Evolutionary conservation across 805 yeast genomes (phyloP).

Genomic region (Isabelozyma gotoi): DNA sequence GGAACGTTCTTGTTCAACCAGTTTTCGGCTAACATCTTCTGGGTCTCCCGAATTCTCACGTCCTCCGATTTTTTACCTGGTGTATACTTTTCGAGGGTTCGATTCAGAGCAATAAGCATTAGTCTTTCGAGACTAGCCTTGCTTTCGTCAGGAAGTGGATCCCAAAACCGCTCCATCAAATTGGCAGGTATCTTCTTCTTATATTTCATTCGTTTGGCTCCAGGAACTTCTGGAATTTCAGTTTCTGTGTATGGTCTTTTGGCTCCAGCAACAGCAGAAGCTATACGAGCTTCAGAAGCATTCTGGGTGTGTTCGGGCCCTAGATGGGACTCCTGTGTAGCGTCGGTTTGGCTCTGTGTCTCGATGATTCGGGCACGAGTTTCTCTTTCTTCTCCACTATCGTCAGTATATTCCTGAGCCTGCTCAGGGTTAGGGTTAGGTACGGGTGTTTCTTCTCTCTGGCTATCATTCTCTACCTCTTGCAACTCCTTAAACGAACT

Average conservation of each 20-base stretch:
- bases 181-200: slow-evolving; percentile 20
- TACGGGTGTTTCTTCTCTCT: neutral
- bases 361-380: neutral
- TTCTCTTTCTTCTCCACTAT: neutral
- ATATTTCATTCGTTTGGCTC: slow-evolving; percentile 1
- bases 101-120: slow-evolving; percentile 23
- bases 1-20: slow-evolving; percentile 21
- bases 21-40: slow-evolving; percentile 16
- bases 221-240: neutral
- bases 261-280: too few species aligned
- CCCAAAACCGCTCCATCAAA: slow-evolving; percentile 30
- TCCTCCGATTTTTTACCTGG: slow-evolving; percentile 3
- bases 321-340: too few species aligned
- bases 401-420: neutral
- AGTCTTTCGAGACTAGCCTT: slow-evolving; percentile 19
- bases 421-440: neutral
- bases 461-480: neutral
- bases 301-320: too few species aligned
- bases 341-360: neutral
- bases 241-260: neutral
- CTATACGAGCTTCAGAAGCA: too few species aligned
- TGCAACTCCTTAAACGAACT: neutral
- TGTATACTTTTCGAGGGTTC: slow-evolving; percentile 22
- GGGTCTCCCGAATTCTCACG: slow-evolving; percentile 18
- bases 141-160: slow-evolving; percentile 17